These are phyloP conservation scores for Saccharomyces hybrid DNA, from an alignment of 1,139 yeast genomes.

Conservation along the genomic window DNA sequence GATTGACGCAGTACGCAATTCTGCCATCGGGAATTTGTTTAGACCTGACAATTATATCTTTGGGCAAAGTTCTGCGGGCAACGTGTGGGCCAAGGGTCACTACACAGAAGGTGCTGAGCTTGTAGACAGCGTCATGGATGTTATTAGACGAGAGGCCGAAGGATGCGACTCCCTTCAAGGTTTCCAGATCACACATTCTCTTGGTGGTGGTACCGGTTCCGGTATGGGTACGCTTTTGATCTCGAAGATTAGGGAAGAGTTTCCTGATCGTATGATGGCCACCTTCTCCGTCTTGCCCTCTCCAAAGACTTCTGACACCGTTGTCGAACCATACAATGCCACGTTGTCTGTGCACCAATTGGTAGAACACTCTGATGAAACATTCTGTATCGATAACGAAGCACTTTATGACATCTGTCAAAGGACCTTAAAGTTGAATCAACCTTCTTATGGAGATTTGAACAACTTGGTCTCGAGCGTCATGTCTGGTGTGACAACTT, in stretches of 20 bases:
- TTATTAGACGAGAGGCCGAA: constrained; percentile 88
- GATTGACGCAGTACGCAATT: constrained; percentile 72
- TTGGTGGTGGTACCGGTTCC: constrained; percentile 96
- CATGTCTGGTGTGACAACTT: constrained; percentile 84
- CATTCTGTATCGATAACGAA: constrained; percentile 91
- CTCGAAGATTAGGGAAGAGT: constrained; percentile 77
- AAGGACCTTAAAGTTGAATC: constrained; percentile 69
- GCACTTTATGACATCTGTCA: constrained; percentile 86
- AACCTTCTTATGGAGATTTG: constrained; percentile 71
- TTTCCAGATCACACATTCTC: constrained; percentile 86
- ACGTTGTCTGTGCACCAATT: constrained; percentile 87
- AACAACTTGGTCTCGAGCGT: constrained; percentile 79
- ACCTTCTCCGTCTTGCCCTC: constrained; percentile 90
- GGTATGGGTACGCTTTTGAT: constrained; percentile 88
- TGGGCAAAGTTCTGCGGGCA: constrained; percentile 90
- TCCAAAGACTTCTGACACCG: constrained; percentile 85
- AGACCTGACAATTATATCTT: constrained; percentile 86
- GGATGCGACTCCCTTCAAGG: constrained; percentile 89
- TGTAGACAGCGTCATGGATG: constrained; percentile 82
- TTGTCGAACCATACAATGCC: constrained; percentile 90
- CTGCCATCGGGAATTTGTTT: constrained; percentile 71
- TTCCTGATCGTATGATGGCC: constrained; percentile 93
- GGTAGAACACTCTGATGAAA: constrained; percentile 83
- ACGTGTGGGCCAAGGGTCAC: constrained; percentile 95
- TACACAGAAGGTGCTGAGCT: constrained; percentile 94